A percentile compares a stretch with the other conserved stretches of the same genome.
phyloP scores from a whole-genome alignment of 371 early-diverging fungal species.

The Lichtheimia corymbifera region DNA sequence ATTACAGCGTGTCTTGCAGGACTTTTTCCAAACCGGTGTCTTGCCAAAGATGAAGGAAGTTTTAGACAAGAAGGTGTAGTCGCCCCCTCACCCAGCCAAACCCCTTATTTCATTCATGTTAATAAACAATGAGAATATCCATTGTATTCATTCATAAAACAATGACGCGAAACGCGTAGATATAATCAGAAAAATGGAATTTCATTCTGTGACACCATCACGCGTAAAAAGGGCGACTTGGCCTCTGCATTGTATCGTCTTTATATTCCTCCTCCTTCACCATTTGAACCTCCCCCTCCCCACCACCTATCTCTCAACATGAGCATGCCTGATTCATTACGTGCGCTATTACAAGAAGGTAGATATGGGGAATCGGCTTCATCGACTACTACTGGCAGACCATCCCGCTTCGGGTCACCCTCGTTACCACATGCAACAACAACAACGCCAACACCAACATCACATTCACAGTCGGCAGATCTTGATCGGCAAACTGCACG shows the following conservation, averaged over 20 bases:
- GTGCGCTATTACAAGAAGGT: conserved; percentile 11
- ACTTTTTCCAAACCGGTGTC: conserved; percentile 15
- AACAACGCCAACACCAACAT: conserved; percentile 7
- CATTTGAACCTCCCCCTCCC: neutral
- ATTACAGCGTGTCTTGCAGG: conserved; percentile 12
- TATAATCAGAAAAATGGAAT: neutral
- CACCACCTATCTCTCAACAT: conserved; percentile 2
- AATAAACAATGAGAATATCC: too few relatives aligned
- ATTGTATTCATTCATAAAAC: too few relatives aligned
- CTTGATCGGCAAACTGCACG: conserved; percentile 17
- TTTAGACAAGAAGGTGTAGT: conserved; percentile 1
- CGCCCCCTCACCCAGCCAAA: too few relatives aligned
- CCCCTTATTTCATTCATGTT: too few relatives aligned
- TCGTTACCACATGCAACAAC: conserved; percentile 6
- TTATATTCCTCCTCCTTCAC: neutral
- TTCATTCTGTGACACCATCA: too few relatives aligned
- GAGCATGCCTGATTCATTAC: conserved; percentile 18
- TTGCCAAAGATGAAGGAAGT: conserved; percentile 10
- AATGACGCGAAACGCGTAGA: neutral
- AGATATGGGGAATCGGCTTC: neutral
- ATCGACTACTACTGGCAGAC: neutral
- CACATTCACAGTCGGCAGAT: conserved; percentile 1
- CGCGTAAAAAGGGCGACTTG: too few relatives aligned
- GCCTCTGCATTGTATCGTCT: too few relatives aligned
- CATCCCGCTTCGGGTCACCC: neutral